Evolutionary conservation across 2,329 filamentous ascomycete species (phyloP).

Genomic region (Dactylellina haptotyla): DNA sequence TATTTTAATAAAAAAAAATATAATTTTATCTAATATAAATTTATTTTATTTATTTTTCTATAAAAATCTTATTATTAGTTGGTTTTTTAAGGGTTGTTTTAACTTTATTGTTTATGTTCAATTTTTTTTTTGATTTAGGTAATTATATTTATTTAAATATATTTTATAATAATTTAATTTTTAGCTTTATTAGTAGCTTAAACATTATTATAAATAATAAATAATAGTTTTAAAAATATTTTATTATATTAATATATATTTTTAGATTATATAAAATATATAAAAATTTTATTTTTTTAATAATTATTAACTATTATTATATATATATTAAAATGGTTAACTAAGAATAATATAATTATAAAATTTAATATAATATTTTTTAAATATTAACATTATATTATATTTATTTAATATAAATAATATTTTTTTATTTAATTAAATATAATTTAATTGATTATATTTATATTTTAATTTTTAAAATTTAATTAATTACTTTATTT

Average conservation of each 20-base stretch:
- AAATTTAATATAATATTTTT: not conserved
- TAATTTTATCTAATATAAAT: no score
- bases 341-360: not conserved
- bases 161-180: conserved; percentile 2
- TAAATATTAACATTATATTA: not conserved
- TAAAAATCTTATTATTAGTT: not conserved
- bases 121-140: not conserved
- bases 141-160: not conserved
- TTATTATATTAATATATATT: conserved; percentile 14
- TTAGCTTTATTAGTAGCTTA: not conserved
- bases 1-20: no score
- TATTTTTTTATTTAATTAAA: not conserved
- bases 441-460: not conserved
- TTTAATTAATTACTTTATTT: no score
- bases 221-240: conserved; percentile 3
- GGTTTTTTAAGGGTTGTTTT: not conserved
- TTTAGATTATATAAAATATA: conserved; percentile 3
- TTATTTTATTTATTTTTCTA: not conserved
- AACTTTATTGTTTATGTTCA: not conserved
- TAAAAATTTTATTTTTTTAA: conserved; percentile 7
- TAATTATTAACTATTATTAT: conserved; percentile 5
- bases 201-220: conserved; percentile 3
- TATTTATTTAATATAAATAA: not conserved
- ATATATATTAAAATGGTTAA: not conserved
- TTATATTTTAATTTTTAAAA: no score